Base-by-base conservation (phyloP, 345 rosid species). In the Aethionema arabicum region DNA sequence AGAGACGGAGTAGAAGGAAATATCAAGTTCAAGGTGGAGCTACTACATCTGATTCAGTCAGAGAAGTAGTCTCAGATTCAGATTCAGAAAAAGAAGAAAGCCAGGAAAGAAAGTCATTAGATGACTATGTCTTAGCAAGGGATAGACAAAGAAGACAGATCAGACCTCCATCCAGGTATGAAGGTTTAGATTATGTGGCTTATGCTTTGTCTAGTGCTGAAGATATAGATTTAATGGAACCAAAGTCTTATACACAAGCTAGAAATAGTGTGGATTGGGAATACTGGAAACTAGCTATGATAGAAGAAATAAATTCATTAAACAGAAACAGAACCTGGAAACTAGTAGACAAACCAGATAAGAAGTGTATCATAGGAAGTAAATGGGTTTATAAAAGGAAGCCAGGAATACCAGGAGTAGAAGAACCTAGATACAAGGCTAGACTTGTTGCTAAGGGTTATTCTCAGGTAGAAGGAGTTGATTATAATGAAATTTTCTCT, bases 141-240 rank as follows among this genome's bases (percentile, higher is more conserved):
- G 63, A 58, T 4, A 58, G 29, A 12, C 2, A n/a, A 8, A 41
- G 39, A 6, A 45, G 55, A 7, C 2, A 0, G 0, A 33, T 60
- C 0, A 21, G 3, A 7, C 5, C n/a, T 0, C 44, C 44, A 1
- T 32, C 38, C 0, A 32, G 10, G 7, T 56, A 6, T 11, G 60
- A 57, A 8, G 37, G 42, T 5, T 5, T 4, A 2, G 5, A 42
- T 12, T 4, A 41, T 3, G 29, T 39, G 0, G 47, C 47, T 0
- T 57, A 41, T 42, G 50, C 62, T 0, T 4, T 57, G 1, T 3
- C 4, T 0, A 16, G 12, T 1, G 6, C 65, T 5, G 16, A 61
- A 2, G n/a, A n/a, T n/a, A n/a, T n/a, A n/a, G n/a, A n/a, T n/a
- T 0, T 6, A 0, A 4, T 61, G 0, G 44, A 61, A 2, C 0